Evolutionary conservation across 768 basidiomycete species (phyloP).

Genomic region (Guyanaporus albipodus): DNA sequence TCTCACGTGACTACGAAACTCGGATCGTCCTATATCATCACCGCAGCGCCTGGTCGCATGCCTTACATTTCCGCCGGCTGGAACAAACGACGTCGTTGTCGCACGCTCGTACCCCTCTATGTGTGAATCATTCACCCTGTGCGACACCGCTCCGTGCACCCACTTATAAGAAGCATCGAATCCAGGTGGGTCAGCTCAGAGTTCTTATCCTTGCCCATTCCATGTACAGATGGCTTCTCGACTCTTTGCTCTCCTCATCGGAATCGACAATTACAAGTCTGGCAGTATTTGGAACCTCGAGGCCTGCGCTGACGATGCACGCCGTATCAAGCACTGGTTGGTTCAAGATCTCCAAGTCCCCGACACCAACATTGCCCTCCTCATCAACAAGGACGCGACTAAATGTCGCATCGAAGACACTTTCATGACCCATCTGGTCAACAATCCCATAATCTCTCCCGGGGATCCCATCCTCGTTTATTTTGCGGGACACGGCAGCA

Average conservation of each 20-base stretch:
- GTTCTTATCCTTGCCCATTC: slow-evolving; percentile 6
- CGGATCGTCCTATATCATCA: background rate
- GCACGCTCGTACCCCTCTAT: background rate
- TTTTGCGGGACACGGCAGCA: slow-evolving; percentile 73
- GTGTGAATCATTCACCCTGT: background rate
- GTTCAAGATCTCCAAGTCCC: slow-evolving; percentile 54
- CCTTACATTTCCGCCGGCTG: slow-evolving; percentile 20
- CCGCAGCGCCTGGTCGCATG: slow-evolving; percentile 11
- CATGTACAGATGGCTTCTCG: slow-evolving; percentile 38
- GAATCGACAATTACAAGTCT: slow-evolving; percentile 67
- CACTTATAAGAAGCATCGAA: slow-evolving; percentile 15
- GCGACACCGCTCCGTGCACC: slow-evolving; percentile 6
- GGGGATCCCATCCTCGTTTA: slow-evolving; percentile 67
- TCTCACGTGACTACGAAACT: too few relatives aligned
- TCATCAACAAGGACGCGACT: slow-evolving; percentile 58
- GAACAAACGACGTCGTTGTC: slow-evolving; percentile 2
- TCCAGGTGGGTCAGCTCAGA: background rate
- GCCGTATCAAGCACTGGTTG: slow-evolving; percentile 55
- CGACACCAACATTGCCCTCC: slow-evolving; percentile 49
- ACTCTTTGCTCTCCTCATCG: slow-evolving; percentile 64
- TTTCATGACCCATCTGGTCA: slow-evolving; percentile 59
- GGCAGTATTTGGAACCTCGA: slow-evolving; percentile 62
- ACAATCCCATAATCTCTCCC: slow-evolving; percentile 53
- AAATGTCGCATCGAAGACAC: slow-evolving; percentile 56
- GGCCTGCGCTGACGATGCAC: slow-evolving; percentile 62